Conservation (phyloP, 2,329 filamentous ascomycete genomes). For the Hymenoscyphus fraxineus region DNA sequence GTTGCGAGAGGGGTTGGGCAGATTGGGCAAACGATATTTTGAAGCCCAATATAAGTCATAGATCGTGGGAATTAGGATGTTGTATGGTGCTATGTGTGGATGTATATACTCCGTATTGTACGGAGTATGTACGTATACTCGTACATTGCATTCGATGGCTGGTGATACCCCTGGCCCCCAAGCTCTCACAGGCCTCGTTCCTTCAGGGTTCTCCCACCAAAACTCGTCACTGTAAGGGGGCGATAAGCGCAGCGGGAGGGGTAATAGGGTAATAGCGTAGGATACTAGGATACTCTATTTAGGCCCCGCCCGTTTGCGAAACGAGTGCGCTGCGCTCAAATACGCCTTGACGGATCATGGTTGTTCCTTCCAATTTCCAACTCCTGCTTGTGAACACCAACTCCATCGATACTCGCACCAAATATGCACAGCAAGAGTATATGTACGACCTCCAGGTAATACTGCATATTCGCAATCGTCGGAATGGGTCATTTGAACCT, state of each 20-base stretch:
- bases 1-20: neutral
- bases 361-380: neutral
- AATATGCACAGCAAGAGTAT: neutral
- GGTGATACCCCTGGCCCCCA: neutral
- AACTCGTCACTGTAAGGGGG: neutral
- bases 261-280: neutral
- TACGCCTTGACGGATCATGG: neutral
- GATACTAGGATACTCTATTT: neutral
- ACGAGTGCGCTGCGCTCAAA: neutral
- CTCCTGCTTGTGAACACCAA: too few species aligned
- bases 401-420: neutral
- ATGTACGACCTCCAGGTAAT: neutral
- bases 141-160: neutral
- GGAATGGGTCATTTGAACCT: neutral
- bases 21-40: neutral
- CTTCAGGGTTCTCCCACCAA: too few species aligned
- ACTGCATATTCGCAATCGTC: neutral
- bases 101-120: too few species aligned
- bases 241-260: neutral
- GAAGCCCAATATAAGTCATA: neutral
- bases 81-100: too few species aligned
- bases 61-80: neutral
- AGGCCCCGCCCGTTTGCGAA: neutral
- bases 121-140: too few species aligned
- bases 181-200: neutral